These are phyloP conservation scores for Hygrophorus russula DNA, from an alignment of 768 basidiomycete species.

Conservation along the genomic window DNA sequence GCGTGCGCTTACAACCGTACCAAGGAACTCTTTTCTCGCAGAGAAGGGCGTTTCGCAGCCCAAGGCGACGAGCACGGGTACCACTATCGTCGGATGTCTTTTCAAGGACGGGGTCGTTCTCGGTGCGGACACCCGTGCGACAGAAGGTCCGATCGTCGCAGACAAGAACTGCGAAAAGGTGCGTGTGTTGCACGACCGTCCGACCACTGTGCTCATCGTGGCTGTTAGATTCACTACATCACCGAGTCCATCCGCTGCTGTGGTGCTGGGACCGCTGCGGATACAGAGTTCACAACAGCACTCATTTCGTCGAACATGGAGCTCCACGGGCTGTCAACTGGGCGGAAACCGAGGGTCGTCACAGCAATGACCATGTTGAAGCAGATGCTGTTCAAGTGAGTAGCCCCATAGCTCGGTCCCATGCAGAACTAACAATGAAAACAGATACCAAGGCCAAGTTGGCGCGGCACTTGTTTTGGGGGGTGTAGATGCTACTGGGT, in stretches of 20 bases:
- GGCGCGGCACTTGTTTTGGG: slow-evolving; percentile 95
- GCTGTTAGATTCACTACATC: slow-evolving; percentile 91
- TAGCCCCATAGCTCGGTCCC: background rate
- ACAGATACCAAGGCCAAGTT: slow-evolving; percentile 87
- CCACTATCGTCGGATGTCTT: slow-evolving; percentile 94
- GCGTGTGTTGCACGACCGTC: slow-evolving; percentile 6
- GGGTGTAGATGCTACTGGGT: slow-evolving; percentile 89
- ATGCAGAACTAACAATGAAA: no score
- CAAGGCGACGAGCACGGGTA: slow-evolving; percentile 87
- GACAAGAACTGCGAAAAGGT: slow-evolving; percentile 99
- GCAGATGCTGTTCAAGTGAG: slow-evolving; percentile 85
- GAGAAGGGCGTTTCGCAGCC: slow-evolving; percentile 65
- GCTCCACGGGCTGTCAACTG: slow-evolving; percentile 82
- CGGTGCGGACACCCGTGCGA: slow-evolving; percentile 95
- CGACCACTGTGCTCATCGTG: background rate
- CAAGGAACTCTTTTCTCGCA: slow-evolving; percentile 62
- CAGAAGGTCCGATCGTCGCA: slow-evolving; percentile 87
- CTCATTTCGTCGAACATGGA: slow-evolving; percentile 95
- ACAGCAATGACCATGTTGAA: slow-evolving; percentile 99
- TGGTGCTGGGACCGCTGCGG: slow-evolving; percentile 98
- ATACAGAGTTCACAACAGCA: slow-evolving; percentile 91
- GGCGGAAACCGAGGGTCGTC: slow-evolving; percentile 85
- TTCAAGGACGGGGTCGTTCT: slow-evolving; percentile 89
- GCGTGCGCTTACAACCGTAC: background rate
- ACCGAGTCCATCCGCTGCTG: slow-evolving; percentile 94